A percentile compares a stretch with the other conserved stretches of the same genome.
Conservation (phyloP, 1,284 basidiomycete species). For the Microbotryum lychnidis-dioicae region DNA sequence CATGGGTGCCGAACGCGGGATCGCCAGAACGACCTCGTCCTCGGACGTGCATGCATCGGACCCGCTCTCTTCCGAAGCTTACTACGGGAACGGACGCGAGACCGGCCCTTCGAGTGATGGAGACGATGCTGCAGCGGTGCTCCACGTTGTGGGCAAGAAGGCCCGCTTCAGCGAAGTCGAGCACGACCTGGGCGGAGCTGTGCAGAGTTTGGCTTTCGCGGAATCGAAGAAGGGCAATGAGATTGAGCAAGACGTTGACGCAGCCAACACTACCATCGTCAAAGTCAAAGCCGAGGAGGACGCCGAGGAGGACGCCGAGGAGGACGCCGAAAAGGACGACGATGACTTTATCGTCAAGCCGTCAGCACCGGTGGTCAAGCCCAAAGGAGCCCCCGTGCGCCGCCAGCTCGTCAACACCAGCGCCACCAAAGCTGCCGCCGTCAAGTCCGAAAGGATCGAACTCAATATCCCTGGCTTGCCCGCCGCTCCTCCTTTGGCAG, state of each 20-base stretch:
- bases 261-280: background rate
- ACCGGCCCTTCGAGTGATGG: conserved; percentile 25
- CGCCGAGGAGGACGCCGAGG: conserved; percentile 38
- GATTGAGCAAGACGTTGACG: background rate
- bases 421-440: conserved; percentile 2
- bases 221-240: conserved; percentile 5
- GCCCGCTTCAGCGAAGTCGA: conserved; percentile 19
- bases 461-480: conserved; percentile 21
- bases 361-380: conserved; percentile 29
- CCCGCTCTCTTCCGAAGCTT: conserved; percentile 12
- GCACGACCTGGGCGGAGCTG: conserved; percentile 11
- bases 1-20: conserved; percentile 1
- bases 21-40: conserved; percentile 7
- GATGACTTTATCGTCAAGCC: conserved; percentile 33
- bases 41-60: conserved; percentile 1
- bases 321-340: conserved; percentile 37
- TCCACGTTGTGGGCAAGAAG: conserved; percentile 13
- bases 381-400: conserved; percentile 33
- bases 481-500: conserved; percentile 45
- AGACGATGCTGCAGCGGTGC: background rate
- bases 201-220: background rate
- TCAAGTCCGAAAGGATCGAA: conserved; percentile 21
- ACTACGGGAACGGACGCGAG: background rate
- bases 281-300: background rate
- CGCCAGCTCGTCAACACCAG: conserved; percentile 42